Evolutionary conservation across 108 stramenopile genomes (phyloP).

Genomic region (Fistulifera solaris): DNA sequence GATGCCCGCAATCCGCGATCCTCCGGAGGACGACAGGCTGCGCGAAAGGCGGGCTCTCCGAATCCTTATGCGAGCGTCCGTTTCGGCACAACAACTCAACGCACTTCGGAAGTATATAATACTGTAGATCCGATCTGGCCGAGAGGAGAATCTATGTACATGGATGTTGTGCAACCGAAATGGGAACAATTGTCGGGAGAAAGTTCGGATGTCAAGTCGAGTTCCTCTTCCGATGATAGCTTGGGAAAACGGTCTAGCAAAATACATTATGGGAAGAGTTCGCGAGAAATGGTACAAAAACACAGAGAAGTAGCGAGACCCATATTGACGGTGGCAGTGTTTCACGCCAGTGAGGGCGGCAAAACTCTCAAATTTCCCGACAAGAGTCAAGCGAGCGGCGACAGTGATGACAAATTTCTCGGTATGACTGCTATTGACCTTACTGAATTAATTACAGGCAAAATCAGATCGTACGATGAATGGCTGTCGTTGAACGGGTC

Average conservation of each 20-base stretch:
- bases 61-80: conserved; percentile 56
- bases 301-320: conserved; percentile 2
- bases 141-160: conserved; percentile 60
- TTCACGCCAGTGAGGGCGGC: conserved; percentile 35
- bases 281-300: neutral
- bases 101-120: conserved; percentile 47
- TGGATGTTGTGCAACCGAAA: conserved; percentile 62
- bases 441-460: conserved; percentile 56
- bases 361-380: conserved; percentile 1
- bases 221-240: neutral
- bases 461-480: conserved; percentile 43
- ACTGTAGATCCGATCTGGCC: conserved; percentile 64
- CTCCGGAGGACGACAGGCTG: conserved; percentile 14
- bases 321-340: conserved; percentile 33
- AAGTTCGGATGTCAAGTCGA: neutral
- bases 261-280: neutral
- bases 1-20: neutral
- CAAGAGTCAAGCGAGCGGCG: conserved; percentile 19
- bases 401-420: conserved; percentile 46
- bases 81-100: conserved; percentile 49
- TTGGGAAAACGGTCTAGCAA: neutral
- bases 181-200: conserved; percentile 11
- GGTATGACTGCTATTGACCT: conserved; percentile 65
- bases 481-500: conserved; percentile 42
- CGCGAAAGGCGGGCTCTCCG: conserved; percentile 11